Evolutionary conservation across 2,329 filamentous ascomycete genomes (phyloP).

Genomic region (Colletotrichum sp.): DNA sequence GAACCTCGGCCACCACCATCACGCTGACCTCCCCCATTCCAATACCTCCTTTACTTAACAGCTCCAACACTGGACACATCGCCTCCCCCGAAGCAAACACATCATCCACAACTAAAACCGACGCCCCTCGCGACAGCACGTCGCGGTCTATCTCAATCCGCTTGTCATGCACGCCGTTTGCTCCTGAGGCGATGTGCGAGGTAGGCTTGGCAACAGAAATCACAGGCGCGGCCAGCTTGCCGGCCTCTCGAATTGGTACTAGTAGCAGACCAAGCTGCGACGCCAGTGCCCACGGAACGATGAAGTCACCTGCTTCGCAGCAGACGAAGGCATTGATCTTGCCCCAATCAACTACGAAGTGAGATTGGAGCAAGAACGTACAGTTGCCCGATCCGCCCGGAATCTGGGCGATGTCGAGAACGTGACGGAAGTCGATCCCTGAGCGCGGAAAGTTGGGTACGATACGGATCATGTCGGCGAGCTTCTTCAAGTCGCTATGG

Average conservation of each 20-base stretch:
- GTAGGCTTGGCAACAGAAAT: slow-evolving; percentile 49
- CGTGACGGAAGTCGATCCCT: too few relatives aligned
- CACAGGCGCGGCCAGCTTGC: slow-evolving; percentile 64
- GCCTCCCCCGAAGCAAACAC: slow-evolving; percentile 62
- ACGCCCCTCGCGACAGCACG: slow-evolving; percentile 40
- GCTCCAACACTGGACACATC: slow-evolving; percentile 54
- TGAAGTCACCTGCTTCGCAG: slow-evolving; percentile 63
- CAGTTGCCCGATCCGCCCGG: too few relatives aligned
- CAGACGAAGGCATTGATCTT: slow-evolving; percentile 28
- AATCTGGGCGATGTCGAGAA: too few relatives aligned
- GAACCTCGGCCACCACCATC: slow-evolving; percentile 59
- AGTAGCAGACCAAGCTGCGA: slow-evolving; percentile 43
- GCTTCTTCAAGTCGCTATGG: too few relatives aligned
- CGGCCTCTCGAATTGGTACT: slow-evolving; percentile 56
- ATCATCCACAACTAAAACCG: slow-evolving; percentile 65
- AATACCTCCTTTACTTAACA: too few relatives aligned
- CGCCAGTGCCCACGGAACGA: slow-evolving; percentile 59
- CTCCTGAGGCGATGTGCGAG: slow-evolving; percentile 58
- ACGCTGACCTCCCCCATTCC: slow-evolving; percentile 46
- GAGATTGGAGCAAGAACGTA: too few relatives aligned
- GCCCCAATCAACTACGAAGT: too few relatives aligned
- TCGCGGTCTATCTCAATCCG: slow-evolving; percentile 55
- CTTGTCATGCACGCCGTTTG: slow-evolving; percentile 29
- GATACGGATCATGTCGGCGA: too few relatives aligned
- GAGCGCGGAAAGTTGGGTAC: accelerated